Evolutionary conservation across 805 yeast species (phyloP), one percentile per base, ranked within the genome.

Genomic region (Hanseniaspora mollemarum): DNA sequence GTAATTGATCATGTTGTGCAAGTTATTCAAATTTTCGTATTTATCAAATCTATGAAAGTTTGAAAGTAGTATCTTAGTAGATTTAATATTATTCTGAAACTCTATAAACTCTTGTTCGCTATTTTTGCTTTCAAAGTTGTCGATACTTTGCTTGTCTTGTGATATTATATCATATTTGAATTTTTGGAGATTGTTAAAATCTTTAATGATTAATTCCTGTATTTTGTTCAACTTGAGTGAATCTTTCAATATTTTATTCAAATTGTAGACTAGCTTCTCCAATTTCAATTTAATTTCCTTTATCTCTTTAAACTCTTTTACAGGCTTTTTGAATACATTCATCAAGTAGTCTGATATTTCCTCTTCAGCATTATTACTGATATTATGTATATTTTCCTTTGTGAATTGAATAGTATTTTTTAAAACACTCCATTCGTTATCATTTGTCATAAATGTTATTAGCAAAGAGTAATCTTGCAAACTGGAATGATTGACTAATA

Each of bases 401-500:
- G 51, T 46, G 16, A 46, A 46, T 21, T 46, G 51, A 15, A 46
- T 39, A 24, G 51, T 46, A 15, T 31, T 46, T 24, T 46, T 46
- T 18, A 46, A 29, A 19, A 46, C 33, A n/a, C 39, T 42, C 51
- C 51, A 46, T 25, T 46, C 51, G 3, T 36, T 33, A 24, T 46
- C 51, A 46, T 46, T 46, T 12, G 51, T 46, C 44, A 46, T 39
- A 25, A 46, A 46, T 13, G 51, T 46, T 9, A 46, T 46, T n/a
- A 46, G 12, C 26, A 46, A 25, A 8, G 51, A 24, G 39, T 46
- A 46, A 15, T 46, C 41, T 24, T 46, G 51, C 10, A 46, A 39
- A 22, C 33, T 33, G 12, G 28, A 22, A 39, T 46, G 51, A n/a
- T 39, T 46, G 10, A 46, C 51, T 21, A 46, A 32, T n/a, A 33